Conservation (phyloP, 495 filamentous ascomycete genomes). For the Penicillium odoratum region DNA sequence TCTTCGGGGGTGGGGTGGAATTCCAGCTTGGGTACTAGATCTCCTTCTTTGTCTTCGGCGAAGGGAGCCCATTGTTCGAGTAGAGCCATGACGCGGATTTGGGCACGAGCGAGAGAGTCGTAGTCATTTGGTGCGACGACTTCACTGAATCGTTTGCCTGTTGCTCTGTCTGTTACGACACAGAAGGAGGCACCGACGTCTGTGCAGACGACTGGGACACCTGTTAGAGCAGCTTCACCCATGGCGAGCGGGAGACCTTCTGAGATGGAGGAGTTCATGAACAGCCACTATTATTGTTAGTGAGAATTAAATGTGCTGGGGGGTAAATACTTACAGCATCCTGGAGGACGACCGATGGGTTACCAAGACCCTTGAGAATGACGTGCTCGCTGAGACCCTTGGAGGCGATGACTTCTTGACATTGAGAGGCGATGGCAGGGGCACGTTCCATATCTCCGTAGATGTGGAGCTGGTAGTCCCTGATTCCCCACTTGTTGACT, state of each 20-base stretch:
- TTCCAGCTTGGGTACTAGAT: conserved; percentile 2
- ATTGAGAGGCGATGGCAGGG: conserved; percentile 5
- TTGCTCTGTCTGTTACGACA: conserved; percentile 7
- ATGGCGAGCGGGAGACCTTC: conserved; percentile 7
- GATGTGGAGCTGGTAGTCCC: conserved; percentile 5
- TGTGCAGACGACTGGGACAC: conserved; percentile 9
- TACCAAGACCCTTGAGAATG: conserved; percentile 9
- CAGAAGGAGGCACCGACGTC: conserved; percentile 8
- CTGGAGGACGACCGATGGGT: conserved; percentile 7
- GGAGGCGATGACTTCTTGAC: conserved; percentile 8
- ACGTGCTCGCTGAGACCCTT: conserved; percentile 6
- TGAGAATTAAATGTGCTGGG: not conserved
- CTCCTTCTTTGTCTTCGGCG: conserved; percentile 1
- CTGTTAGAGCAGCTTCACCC: conserved; percentile 6
- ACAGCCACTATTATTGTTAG: conserved; percentile 1
- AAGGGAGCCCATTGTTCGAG: conserved; percentile 6
- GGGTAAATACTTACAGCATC: not conserved
- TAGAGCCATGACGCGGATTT: conserved; percentile 7
- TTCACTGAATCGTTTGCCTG: conserved; percentile 3
- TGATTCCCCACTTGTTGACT: conserved; percentile 7
- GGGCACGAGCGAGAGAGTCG: conserved; percentile 7
- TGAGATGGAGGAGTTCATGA: conserved; percentile 10
- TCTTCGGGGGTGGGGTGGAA: conserved; percentile 5
- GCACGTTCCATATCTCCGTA: conserved; percentile 9
- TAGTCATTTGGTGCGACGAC: conserved; percentile 8